phyloP scores from a whole-genome alignment of 192 early-diverging fungal species.

The Coemansia guatemalensis region DNA sequence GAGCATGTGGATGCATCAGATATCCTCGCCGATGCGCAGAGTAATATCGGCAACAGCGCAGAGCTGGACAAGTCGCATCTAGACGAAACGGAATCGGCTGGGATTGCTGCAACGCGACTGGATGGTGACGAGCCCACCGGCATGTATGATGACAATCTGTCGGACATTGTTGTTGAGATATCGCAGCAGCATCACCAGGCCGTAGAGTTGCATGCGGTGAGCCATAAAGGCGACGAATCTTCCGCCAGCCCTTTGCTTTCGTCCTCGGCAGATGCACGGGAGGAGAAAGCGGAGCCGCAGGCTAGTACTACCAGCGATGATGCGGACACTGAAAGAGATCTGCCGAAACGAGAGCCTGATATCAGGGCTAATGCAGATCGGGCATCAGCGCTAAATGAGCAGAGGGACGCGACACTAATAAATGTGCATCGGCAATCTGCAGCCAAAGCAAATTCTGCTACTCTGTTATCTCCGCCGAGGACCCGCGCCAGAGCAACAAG shows the following conservation, averaged over 20 bases:
- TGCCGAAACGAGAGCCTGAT: no score
- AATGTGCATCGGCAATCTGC: conserved; percentile 1
- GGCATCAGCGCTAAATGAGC: no score
- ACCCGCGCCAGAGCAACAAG: conserved; percentile 7
- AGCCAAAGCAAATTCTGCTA: not conserved
- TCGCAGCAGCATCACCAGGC: conserved; percentile 12
- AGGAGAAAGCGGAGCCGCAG: not conserved
- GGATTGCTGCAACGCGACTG: not conserved
- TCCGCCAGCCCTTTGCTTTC: not conserved
- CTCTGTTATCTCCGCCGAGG: conserved; percentile 1
- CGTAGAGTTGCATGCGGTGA: conserved; percentile 7
- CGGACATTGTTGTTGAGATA: not conserved
- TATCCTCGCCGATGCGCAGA: conserved; percentile 1
- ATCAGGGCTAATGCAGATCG: no score
- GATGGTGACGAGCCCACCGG: not conserved
- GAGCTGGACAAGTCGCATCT: not conserved
- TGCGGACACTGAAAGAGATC: no score
- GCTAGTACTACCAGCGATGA: no score
- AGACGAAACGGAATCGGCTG: not conserved
- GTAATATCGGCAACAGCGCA: not conserved
- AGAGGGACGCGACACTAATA: no score
- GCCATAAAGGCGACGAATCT: not conserved
- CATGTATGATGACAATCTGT: not conserved
- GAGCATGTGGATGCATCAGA: conserved; percentile 22
- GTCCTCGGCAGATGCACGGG: not conserved